Evolutionary conservation across 2,329 filamentous ascomycete genomes (phyloP).

Genomic region (Pseudogymnoascus sp.): DNA sequence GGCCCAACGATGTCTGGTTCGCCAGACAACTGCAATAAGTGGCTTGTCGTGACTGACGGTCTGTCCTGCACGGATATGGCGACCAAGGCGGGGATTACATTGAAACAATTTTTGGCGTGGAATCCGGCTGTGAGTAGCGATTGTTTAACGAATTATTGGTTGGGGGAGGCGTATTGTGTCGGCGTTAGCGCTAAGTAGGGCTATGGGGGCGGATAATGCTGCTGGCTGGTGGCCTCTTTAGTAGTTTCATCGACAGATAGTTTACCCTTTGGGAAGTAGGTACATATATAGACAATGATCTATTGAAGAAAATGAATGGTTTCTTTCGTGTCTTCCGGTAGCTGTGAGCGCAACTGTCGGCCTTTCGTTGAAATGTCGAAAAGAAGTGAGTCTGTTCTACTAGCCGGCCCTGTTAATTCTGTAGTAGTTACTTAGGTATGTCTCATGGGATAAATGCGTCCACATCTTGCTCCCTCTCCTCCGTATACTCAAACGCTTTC

Average conservation of each 20-base stretch:
- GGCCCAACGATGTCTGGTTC: slow-evolving; percentile 13
- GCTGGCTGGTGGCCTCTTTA: background rate
- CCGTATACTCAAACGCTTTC: slow-evolving; percentile 5
- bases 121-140: slow-evolving; percentile 24
- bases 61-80: slow-evolving; percentile 13
- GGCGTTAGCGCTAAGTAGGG: slow-evolving; percentile 1
- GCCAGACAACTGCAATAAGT: slow-evolving; percentile 4
- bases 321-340: background rate
- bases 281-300: slow-evolving; percentile 5
- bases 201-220: background rate
- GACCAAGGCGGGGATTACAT: background rate
- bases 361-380: background rate
- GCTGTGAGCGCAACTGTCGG: background rate
- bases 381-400: background rate
- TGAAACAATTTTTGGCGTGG: slow-evolving; percentile 22
- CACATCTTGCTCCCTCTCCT: background rate
- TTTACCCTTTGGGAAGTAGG: background rate
- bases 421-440: background rate
- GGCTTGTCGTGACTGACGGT: slow-evolving; percentile 4
- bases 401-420: background rate
- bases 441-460: background rate
- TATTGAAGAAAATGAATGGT: background rate
- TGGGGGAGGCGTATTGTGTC: slow-evolving; percentile 11
- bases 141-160: background rate
- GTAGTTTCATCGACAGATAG: background rate